These are phyloP conservation scores for Dryas integrifolia DNA, from an alignment of 331 rosid genomes.

Conservation along the genomic window DNA sequence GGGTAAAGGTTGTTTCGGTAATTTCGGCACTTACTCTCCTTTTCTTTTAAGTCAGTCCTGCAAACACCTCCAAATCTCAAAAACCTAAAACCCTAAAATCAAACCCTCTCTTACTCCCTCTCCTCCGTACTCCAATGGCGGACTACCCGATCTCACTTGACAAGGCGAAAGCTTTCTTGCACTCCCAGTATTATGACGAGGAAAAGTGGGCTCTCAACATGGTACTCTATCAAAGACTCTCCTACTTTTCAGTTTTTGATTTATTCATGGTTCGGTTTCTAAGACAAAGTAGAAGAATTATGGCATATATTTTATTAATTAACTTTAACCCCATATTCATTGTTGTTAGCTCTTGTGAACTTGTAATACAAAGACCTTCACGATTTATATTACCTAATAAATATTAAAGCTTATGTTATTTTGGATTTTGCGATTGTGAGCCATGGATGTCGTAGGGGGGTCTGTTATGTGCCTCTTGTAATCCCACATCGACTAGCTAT, in stretches of 20 bases:
- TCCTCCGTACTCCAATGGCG: constrained; percentile 52
- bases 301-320: too few species aligned
- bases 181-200: constrained; percentile 65
- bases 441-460: background rate
- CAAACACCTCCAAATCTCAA: constrained; percentile 8
- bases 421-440: background rate
- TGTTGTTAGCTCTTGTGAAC: too few species aligned
- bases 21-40: background rate
- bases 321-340: too few species aligned
- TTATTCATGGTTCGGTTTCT: too few species aligned
- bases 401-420: background rate
- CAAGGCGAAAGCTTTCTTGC: constrained; percentile 48
- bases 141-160: constrained; percentile 50
- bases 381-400: too few species aligned
- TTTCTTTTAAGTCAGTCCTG: too few species aligned
- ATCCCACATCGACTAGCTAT: background rate
- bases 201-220: constrained; percentile 83
- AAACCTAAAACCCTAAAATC: constrained; percentile 45
- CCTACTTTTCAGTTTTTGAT: background rate
- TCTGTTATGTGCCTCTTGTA: background rate
- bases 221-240: constrained; percentile 39
- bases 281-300: too few species aligned
- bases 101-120: background rate
- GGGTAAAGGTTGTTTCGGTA: constrained; percentile 6
- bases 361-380: too few species aligned